Base-by-base conservation (phyloP, 2,329 filamentous ascomycete species). In the Bipolaris victoriae region DNA sequence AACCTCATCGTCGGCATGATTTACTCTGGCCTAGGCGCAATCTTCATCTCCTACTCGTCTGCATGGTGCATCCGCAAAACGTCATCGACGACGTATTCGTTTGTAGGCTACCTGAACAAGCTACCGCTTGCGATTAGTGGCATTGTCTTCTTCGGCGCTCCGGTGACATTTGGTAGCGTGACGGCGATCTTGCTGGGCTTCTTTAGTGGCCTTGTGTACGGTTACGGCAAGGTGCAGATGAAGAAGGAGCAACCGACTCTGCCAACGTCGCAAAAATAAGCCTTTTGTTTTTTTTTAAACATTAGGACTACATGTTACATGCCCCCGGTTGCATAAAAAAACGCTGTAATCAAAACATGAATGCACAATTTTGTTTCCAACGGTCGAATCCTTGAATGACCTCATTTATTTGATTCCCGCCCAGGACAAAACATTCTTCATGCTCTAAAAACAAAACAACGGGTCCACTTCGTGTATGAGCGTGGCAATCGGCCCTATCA, bases 31-130 rank as follows among this genome's bases (percentile, higher is more conserved):
- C 83, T 97, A 50, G 92, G 88, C 36, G 90, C 93, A 50, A 93
- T 98, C 72, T 97, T 97, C 81, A 99, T 99, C 78, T 97, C 93
- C 18, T 99, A 98, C 84, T 96, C 92, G 74, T 97, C 93, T 13
- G 95, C 95, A 33, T 98, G 95, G 95, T 98, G 94, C 76, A 95
- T 99, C 63, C 93, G 95, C 65, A 91, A 97, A 64, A 98, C 95
- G 5, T 96, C 92, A 0, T 97, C 93, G 16, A 98, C 95, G 6
- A 98, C 95, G 1, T 99, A 98, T 82, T 96, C 91, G 24, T 98
- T 99, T 93, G 95, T 98, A 53, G 95, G 95, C 61, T 91, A 94
- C n/a, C 84, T 98, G 71, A 99, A 99, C 85, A 99, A 99, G 84
- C 88, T 99, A 31, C 95, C 95, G 39, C 92, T 99, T 67, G 95